Evolutionary conservation across 1,139 yeast species (phyloP), one percentile per base, ranked within the genome.

Genomic region (Suhomyces bolitotheri): DNA sequence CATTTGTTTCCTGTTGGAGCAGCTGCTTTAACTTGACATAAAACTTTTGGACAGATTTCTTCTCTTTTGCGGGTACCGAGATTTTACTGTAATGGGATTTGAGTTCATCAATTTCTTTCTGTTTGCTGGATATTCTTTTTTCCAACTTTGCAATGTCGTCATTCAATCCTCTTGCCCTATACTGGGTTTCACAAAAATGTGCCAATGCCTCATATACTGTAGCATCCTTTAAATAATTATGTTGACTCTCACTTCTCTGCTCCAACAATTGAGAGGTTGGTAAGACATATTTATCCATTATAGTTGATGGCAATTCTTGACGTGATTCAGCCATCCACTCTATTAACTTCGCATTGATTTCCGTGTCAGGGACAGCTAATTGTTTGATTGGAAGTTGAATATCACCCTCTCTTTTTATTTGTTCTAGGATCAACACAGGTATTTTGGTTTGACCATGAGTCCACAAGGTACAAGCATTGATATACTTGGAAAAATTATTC

Each of bases 301-400:
- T 78, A 7, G 59, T 63, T 1, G 73, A 65, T 0, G 89, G 78
- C 16, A 80, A 66, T 40, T 82, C 94, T 39, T 80, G 82, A 31
- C 84, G 73, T 0, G 95, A 83, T 27, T 68, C 73, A 0, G 87
- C 71, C 38, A 79, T 64, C 96, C 96, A 88, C 31, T 73, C 68
- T 1, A 82, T 87, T 37, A 87, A 56, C n/a, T 56, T 62, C 0
- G 88, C 73, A 22, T 64, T 62, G 1, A 80, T 48, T 19, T 66
- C 49, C n/a, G 50, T 37, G 24, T 39, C 36, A 29, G 57, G 56
- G 7, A 71, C 46, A 4, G 50, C 51, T 22, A 69, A 40, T 4
- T 44, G 38, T 1, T 45, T 36, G 12, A 53, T 28, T 4, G 64
- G 56, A 7, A 56, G 39, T 4, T 40, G 29, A 12, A 58, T 48